These are phyloP conservation scores for Aspergillus persii DNA, from an alignment of 2,329 filamentous ascomycete species.

Conservation along the genomic window DNA sequence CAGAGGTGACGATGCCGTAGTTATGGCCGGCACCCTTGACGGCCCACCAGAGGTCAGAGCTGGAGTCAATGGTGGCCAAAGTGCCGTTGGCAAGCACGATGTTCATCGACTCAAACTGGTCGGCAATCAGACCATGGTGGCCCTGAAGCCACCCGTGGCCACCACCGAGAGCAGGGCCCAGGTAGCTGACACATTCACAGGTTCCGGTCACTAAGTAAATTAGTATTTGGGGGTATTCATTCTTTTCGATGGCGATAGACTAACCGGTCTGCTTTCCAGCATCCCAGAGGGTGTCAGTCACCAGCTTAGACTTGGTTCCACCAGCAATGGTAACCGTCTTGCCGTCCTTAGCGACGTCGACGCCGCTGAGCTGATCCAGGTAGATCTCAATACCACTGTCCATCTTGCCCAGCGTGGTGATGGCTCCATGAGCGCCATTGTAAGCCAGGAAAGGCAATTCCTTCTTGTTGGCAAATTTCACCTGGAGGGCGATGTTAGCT, in stretches of 20 bases:
- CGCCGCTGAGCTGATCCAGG: constrained; percentile 44
- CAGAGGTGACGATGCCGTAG: constrained; percentile 56
- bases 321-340: constrained; percentile 51
- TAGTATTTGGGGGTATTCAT: background rate
- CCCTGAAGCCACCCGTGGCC: constrained; percentile 58
- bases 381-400: constrained; percentile 52
- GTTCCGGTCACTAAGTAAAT: constrained; percentile 43
- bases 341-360: constrained; percentile 41
- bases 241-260: background rate
- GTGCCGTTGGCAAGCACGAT: constrained; percentile 53
- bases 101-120: constrained; percentile 53
- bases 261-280: constrained; percentile 48
- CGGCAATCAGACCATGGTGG: constrained; percentile 52
- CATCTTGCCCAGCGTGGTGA: constrained; percentile 51
- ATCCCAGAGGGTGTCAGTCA: constrained; percentile 51
- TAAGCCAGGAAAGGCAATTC: constrained; percentile 53
- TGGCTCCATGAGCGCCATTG: constrained; percentile 53
- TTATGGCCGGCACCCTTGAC: constrained; percentile 58
- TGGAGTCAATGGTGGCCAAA: constrained; percentile 36
- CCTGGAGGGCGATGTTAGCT: constrained; percentile 25
- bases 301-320: constrained; percentile 46
- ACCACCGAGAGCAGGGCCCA: constrained; percentile 56
- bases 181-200: constrained; percentile 52
- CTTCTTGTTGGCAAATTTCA: constrained; percentile 49
- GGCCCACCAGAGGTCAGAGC: constrained; percentile 57